A percentile compares a stretch with the other conserved stretches of the same genome.
Evolutionary conservation across 2,329 filamentous ascomycete genomes (phyloP).

Genomic region (Bipolaris zeicola): DNA sequence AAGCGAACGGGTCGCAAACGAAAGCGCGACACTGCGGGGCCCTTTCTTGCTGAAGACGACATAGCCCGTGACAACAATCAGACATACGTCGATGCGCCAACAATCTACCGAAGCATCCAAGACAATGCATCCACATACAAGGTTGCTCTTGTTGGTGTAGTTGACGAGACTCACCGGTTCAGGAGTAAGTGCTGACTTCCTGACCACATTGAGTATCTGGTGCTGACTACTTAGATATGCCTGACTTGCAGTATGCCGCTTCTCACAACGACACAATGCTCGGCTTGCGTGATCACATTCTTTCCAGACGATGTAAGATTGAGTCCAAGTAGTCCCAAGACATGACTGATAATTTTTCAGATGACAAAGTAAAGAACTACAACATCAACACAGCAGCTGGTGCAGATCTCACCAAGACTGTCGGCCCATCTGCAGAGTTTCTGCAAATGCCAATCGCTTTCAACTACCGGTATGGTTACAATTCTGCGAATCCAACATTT

Average conservation of each 20-base stretch:
- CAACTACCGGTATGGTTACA: slow-evolving; percentile 56
- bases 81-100: slow-evolving; percentile 28
- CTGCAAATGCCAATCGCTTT: slow-evolving; percentile 76
- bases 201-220: not conserved
- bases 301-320: slow-evolving; percentile 71
- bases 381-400: slow-evolving; percentile 47
- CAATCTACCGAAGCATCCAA: slow-evolving; percentile 66
- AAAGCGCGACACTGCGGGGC: slow-evolving; percentile 74
- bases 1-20: slow-evolving; percentile 85
- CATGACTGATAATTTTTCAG: slow-evolving; percentile 40
- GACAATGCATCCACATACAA: slow-evolving; percentile 73
- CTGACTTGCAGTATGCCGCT: slow-evolving; percentile 85
- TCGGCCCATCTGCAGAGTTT: slow-evolving; percentile 81
- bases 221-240: slow-evolving; percentile 59
- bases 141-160: slow-evolving; percentile 71
- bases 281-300: slow-evolving; percentile 71
- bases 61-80: slow-evolving; percentile 8
- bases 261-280: slow-evolving; percentile 70
- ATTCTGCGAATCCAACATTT: not conserved
- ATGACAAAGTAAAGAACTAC: slow-evolving; percentile 67
- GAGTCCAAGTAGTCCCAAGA: not conserved
- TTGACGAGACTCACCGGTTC: slow-evolving; percentile 85
- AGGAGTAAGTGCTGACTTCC: slow-evolving; percentile 59
- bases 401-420: slow-evolving; percentile 68
- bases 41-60: slow-evolving; percentile 56